Conservation (phyloP, 495 filamentous ascomycete species). For the Aspergillus funiculosus region DNA sequence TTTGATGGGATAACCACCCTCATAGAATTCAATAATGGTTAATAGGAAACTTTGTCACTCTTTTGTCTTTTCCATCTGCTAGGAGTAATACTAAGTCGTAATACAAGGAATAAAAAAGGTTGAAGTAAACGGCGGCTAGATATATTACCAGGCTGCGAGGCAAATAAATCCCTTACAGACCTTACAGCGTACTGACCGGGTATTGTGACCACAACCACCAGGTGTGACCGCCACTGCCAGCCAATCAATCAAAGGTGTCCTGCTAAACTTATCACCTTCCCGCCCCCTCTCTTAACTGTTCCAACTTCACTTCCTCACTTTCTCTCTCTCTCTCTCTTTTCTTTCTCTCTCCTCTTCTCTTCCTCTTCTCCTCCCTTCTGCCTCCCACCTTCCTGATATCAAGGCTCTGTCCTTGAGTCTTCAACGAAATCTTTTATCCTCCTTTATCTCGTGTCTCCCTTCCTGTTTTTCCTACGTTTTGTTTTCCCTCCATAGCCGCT, state of each 20-base stretch:
- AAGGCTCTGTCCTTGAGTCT: constrained; percentile 38
- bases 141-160: no score
- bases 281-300: constrained; percentile 5
- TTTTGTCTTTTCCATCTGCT: no score
- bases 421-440: constrained; percentile 11
- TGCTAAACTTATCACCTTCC: constrained; percentile 10
- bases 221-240: background rate
- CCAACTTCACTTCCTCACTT: constrained; percentile 10
- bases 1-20: no score
- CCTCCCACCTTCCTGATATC: constrained; percentile 26
- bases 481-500: constrained; percentile 4
- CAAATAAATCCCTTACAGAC: no score
- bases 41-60: no score
- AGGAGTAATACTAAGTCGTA: no score
- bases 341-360: constrained; percentile 25
- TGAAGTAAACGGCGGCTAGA: no score
- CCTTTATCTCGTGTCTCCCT: constrained; percentile 7
- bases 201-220: no score
- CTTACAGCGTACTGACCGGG: no score
- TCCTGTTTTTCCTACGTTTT: constrained; percentile 8
- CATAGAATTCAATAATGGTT: no score
- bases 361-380: constrained; percentile 13
- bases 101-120: no score
- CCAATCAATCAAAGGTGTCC: constrained; percentile 1
- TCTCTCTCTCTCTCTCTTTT: constrained; percentile 26